A percentile compares a stretch with the other conserved stretches of the same genome.
Conservation (phyloP, 208 protist genomes). For the Tritrichomonas foetus region DNA sequence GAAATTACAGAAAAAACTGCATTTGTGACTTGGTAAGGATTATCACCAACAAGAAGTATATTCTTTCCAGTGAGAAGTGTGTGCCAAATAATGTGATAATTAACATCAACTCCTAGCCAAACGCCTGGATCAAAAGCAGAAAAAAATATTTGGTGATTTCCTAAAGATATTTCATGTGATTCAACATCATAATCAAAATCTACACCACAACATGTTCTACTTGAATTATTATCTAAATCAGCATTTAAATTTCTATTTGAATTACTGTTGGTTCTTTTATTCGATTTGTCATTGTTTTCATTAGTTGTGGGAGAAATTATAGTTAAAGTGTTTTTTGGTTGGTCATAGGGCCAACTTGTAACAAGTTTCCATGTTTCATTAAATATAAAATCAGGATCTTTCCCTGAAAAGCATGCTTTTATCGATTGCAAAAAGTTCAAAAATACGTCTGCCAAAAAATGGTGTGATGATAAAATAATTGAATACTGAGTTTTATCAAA, state of each 20-base stretch:
- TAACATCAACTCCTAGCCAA: not conserved
- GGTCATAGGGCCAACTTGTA: no score
- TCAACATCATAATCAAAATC: not conserved
- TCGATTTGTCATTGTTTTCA: no score
- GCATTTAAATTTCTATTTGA: not conserved
- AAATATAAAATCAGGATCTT: not conserved
- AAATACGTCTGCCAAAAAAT: not conserved
- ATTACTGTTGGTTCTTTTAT: not conserved
- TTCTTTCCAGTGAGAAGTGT: not conserved
- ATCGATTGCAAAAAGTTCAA: not conserved
- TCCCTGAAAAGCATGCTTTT: not conserved
- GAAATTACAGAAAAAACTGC: not conserved
- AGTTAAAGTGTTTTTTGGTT: no score
- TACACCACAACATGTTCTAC: not conserved
- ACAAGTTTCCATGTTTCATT: not conserved
- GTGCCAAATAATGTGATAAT: not conserved
- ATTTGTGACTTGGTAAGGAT: not conserved
- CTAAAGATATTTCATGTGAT: not conserved
- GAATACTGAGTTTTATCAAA: not conserved
- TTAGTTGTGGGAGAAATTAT: no score
- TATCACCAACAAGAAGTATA: not conserved
- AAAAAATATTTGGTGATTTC: not conserved
- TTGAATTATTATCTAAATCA: no score
- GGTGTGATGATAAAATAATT: not conserved
- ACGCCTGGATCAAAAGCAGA: not conserved